Evolutionary conservation across 2,329 filamentous ascomycete species (phyloP).

Genomic region (Amauroascus verrucosus): DNA sequence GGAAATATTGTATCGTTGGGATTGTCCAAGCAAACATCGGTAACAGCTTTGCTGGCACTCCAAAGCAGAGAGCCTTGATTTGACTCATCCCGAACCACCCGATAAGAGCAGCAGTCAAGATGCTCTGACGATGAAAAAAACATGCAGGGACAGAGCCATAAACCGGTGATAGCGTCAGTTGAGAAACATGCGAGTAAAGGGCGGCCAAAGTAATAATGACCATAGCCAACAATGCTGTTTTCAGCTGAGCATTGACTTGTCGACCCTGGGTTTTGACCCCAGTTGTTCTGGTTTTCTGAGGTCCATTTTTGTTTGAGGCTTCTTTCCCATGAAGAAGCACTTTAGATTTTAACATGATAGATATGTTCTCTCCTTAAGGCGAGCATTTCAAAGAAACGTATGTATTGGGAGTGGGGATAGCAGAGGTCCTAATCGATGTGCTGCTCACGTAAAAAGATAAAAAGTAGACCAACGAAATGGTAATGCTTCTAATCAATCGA

Average conservation of each 20-base stretch:
- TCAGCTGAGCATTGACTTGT: background rate
- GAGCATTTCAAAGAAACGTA: background rate
- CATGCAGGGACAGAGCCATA: slow-evolving; percentile 75
- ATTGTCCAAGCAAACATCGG: slow-evolving; percentile 67
- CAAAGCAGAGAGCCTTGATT: slow-evolving; percentile 39
- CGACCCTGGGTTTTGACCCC: background rate
- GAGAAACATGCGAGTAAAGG: slow-evolving; percentile 36
- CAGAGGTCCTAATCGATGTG: background rate
- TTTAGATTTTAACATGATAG: background rate
- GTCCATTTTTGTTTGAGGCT: background rate
- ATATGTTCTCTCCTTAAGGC: background rate
- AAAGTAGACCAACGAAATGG: too few relatives aligned
- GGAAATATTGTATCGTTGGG: slow-evolving; percentile 59
- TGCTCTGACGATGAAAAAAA: slow-evolving; percentile 57
- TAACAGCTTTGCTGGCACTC: slow-evolving; percentile 44
- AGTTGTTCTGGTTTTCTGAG: background rate
- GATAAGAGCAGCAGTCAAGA: slow-evolving; percentile 56
- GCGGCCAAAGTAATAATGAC: slow-evolving; percentile 1
- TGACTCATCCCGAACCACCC: slow-evolving; percentile 61
- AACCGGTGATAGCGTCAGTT: slow-evolving; percentile 70
- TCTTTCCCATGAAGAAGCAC: background rate
- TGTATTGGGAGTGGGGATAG: background rate
- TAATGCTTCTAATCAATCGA: background rate
- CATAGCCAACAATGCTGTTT: background rate
- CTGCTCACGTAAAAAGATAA: too few relatives aligned